Evolutionary conservation across 1,284 basidiomycete genomes (phyloP).

Genomic region (Clitocybe nebularis): DNA sequence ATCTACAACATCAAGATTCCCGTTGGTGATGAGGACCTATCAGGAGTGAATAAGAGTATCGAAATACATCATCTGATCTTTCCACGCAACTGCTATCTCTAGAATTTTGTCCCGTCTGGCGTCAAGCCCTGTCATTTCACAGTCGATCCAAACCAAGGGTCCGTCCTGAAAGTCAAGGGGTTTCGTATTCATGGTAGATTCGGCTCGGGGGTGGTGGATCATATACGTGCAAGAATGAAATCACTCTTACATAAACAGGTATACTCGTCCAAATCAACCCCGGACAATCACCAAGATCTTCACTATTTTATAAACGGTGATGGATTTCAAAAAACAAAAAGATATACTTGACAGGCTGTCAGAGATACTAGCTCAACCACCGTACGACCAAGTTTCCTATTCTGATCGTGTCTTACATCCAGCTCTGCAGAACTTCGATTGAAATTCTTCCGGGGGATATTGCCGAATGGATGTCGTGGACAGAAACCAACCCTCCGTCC

Average conservation of each 20-base stretch:
- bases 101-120: constrained; percentile 66
- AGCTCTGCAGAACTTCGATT: constrained; percentile 30
- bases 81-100: constrained; percentile 59
- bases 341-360: constrained; percentile 9
- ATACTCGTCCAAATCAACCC: too few relatives aligned
- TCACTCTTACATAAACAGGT: too few relatives aligned
- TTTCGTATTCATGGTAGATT: constrained; percentile 13
- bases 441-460: constrained; percentile 49
- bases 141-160: constrained; percentile 86
- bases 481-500: constrained; percentile 19
- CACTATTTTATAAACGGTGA: too few relatives aligned
- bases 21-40: constrained; percentile 80
- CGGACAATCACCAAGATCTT: too few relatives aligned
- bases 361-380: constrained; percentile 10
- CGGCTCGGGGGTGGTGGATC: constrained; percentile 2
- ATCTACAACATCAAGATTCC: constrained; percentile 71
- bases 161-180: constrained; percentile 49
- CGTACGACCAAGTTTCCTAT: constrained; percentile 8
- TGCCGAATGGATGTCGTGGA: constrained; percentile 31
- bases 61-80: not conserved
- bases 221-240: not conserved
- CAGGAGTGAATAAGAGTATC: not conserved
- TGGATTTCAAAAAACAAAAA: not conserved
- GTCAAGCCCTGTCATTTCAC: constrained; percentile 78
- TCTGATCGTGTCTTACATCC: not conserved